Evolutionary conservation across 108 stramenopile genomes (phyloP), one percentile per base, ranked within the genome.

Genomic region (Cyclotella sp.): DNA sequence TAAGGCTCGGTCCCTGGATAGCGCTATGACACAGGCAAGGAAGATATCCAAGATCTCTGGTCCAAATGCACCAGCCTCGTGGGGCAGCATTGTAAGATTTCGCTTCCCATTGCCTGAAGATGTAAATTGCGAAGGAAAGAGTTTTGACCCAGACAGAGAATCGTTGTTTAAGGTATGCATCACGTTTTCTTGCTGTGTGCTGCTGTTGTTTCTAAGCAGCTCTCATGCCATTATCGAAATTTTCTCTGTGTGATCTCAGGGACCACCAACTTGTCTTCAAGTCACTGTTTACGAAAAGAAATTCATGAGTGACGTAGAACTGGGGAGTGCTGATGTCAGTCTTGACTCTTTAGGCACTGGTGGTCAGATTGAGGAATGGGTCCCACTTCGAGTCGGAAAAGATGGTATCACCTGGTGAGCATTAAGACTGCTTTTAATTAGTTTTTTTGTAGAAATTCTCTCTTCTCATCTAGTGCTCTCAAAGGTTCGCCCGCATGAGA

Each of bases 311-410:
- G 92, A 93, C 76, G 55, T 81, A 41, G 79, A 78, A 27, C 77
- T 95, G 13, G 95, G 95, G 18, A 81, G 87, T 39, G 95, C 95
- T 9, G 95, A 95, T 70, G 79, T 95, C 18, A 84, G 82, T 47
- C 77, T 92, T 16, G 90, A 95, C 60, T 91, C 89, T 27, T 68
- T 93, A 27, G 69, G 83, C 51, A 82, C 86, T 21, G 92, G 90
- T 40, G 92, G 94, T 5, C 94, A 95, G 72, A 75, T 95, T 4
- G 94, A 95, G 73, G 94, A 95, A 70, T 95, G 94, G 94, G 92
- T 95, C 43, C 94, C 94, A 14, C 84, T 95, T 15, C 83, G 87
- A 70, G 85, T 88, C 14, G 86, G 83, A 54, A 91, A 88, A 52
- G 81, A 77, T 77, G 89, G 87, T 21, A 93, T 95, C 14, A 90